A percentile compares a stretch with the other conserved stretches of the same genome.
These are phyloP conservation scores for Marsdenia floribunda DNA, from an alignment of 257 asterid genomes.

Conservation along the genomic window DNA sequence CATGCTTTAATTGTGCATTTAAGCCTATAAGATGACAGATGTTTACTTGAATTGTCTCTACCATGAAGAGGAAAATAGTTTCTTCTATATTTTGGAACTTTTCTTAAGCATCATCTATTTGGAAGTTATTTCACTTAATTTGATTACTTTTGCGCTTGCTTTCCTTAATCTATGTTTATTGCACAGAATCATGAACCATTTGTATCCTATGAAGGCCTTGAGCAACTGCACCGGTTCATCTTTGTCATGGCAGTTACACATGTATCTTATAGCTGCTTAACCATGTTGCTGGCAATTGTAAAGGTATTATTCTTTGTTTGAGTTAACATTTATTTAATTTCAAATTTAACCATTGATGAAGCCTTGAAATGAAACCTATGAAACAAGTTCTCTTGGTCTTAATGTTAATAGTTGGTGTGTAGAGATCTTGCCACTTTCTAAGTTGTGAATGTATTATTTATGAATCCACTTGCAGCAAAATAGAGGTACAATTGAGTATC, in stretches of 20 bases:
- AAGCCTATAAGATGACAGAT: conserved; percentile 8
- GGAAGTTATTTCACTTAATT: neutral
- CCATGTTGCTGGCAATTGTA: conserved; percentile 92
- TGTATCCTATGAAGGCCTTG: conserved; percentile 96
- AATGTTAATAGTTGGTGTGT: neutral
- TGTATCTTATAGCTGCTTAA: conserved; percentile 89
- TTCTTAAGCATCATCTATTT: neutral
- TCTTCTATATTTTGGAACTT: neutral
- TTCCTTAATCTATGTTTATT: conserved; percentile 13
- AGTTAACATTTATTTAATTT: neutral
- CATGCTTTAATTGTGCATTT: conserved; percentile 22
- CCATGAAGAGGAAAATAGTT: neutral
- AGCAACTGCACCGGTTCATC: conserved; percentile 96
- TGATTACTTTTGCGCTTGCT: neutral
- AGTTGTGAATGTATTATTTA: neutral
- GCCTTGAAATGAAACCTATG: neutral
- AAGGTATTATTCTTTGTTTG: conserved; percentile 50
- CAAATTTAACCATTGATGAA: neutral
- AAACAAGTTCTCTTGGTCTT: neutral
- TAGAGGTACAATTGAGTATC: neutral
- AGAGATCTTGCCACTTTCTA: neutral
- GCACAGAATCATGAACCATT: conserved; percentile 81
- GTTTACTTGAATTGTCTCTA: neutral
- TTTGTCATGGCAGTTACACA: conserved; percentile 97
- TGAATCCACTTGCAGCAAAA: neutral